Conservation (phyloP, 805 yeast genomes). For the Candida boidinii region DNA sequence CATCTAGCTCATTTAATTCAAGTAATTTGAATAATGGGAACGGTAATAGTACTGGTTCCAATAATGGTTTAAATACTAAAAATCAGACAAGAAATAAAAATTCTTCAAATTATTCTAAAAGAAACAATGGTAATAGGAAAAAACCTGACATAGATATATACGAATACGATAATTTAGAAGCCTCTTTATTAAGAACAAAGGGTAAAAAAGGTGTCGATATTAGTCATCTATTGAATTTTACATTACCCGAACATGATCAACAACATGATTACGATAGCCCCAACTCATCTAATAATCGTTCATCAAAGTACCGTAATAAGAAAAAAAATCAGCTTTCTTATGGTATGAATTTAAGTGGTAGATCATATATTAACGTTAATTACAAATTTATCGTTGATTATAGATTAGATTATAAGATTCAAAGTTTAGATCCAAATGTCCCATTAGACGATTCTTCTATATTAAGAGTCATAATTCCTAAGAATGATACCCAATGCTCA, state of each 20-base stretch:
- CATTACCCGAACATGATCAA: constrained; percentile 30
- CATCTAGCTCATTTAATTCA: too few species aligned
- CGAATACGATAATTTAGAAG: constrained; percentile 10
- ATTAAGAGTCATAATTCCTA: constrained; percentile 65
- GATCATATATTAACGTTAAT: constrained; percentile 71
- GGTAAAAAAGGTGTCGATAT: constrained; percentile 29
- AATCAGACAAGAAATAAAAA: neutral
- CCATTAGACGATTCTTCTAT: constrained; percentile 56
- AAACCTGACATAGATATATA: too few species aligned
- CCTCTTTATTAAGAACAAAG: constrained; percentile 9
- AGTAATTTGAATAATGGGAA: too few species aligned
- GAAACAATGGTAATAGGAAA: neutral
- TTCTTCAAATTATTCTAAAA: neutral
- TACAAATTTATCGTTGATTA: constrained; percentile 77
- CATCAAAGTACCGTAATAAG: too few species aligned
- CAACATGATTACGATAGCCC: constrained; percentile 4
- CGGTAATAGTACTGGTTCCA: too few species aligned
- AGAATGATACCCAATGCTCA: constrained; percentile 69
- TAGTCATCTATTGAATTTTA: constrained; percentile 59
- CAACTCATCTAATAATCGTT: constrained; percentile 11
- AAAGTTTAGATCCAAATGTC: constrained; percentile 66
- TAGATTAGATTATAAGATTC: constrained; percentile 44
- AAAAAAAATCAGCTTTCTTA: constrained; percentile 4
- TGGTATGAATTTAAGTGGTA: constrained; percentile 47
- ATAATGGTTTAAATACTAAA: too few species aligned